phyloP scores from a whole-genome alignment of 805 yeast genomes.

The Candida gorgasii region DNA sequence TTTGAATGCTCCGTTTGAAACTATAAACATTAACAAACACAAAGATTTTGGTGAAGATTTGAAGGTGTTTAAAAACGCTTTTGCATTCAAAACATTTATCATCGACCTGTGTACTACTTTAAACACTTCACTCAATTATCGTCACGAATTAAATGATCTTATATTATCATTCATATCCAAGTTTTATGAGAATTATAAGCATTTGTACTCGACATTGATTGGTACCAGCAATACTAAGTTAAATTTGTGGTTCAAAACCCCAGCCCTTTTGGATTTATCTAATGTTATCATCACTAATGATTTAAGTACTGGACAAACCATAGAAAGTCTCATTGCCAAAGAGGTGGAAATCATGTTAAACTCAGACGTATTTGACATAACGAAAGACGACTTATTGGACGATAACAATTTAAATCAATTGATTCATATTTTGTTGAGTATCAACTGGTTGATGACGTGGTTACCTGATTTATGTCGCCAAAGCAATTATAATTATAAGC shows the following conservation, averaged over 20 bases:
- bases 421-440: conserved; percentile 52
- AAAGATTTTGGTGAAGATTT: conserved; percentile 1
- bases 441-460: conserved; percentile 62
- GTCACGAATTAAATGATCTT: conserved; percentile 52
- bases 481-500: conserved; percentile 27
- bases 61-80: conserved; percentile 42
- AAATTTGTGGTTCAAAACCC: conserved; percentile 32
- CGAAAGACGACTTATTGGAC: conserved; percentile 56
- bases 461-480: conserved; percentile 54
- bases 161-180: conserved; percentile 39
- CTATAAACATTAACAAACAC: neutral
- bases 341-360: conserved; percentile 32
- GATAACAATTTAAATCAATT: conserved; percentile 50
- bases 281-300: conserved; percentile 17
- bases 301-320: conserved; percentile 15
- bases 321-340: conserved; percentile 18
- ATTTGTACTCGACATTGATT: conserved; percentile 39
- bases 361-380: conserved; percentile 21
- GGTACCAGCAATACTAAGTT: conserved; percentile 12
- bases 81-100: conserved; percentile 49
- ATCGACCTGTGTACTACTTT: conserved; percentile 50
- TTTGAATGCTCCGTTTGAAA: neutral
- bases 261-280: conserved; percentile 25
- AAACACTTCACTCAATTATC: conserved; percentile 60
- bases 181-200: conserved; percentile 33